A percentile compares a stretch with the other conserved stretches of the same genome.
Conservation (phyloP, 305 asterid genomes). For the Striga hermonthica region DNA sequence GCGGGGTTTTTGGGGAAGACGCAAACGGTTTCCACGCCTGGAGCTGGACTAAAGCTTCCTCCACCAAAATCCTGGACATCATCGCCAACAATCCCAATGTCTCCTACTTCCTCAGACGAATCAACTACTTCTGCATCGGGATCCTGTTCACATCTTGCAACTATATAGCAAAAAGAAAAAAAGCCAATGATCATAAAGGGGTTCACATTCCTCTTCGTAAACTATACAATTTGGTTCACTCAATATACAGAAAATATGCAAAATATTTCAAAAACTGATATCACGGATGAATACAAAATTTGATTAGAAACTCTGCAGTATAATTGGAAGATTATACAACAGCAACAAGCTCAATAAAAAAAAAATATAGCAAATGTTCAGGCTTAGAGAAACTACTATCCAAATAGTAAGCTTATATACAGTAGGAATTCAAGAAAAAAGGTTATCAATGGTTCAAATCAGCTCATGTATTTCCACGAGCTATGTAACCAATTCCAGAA, state of each 20-base stretch:
- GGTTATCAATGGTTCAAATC: too few relatives aligned
- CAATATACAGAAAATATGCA: not conserved
- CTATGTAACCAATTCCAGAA: too few relatives aligned
- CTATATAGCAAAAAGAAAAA: conserved; percentile 38
- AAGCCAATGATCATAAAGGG: not conserved
- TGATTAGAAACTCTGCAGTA: too few relatives aligned
- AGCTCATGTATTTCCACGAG: too few relatives aligned
- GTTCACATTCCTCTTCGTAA: conserved; percentile 1
- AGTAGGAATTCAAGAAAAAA: too few relatives aligned
- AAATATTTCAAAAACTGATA: conserved; percentile 10
- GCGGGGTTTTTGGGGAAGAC: conserved; percentile 88
- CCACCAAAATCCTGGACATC: conserved; percentile 73
- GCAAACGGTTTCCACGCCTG: conserved; percentile 76
- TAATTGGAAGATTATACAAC: not conserved
- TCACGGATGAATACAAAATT: not conserved
- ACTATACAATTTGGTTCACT: not conserved
- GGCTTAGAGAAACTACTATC: not conserved
- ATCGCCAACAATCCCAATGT: conserved; percentile 85
- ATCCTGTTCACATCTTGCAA: conserved; percentile 69
- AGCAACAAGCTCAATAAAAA: not conserved
- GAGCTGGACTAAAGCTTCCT: conserved; percentile 71
- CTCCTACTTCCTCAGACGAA: conserved; percentile 54
- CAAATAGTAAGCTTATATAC: too few relatives aligned
- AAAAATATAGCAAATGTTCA: not conserved
- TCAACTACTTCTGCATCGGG: conserved; percentile 58